Evolutionary conservation across 2,329 filamentous ascomycete species (phyloP).

Genomic region (Aspergillus sp.): DNA sequence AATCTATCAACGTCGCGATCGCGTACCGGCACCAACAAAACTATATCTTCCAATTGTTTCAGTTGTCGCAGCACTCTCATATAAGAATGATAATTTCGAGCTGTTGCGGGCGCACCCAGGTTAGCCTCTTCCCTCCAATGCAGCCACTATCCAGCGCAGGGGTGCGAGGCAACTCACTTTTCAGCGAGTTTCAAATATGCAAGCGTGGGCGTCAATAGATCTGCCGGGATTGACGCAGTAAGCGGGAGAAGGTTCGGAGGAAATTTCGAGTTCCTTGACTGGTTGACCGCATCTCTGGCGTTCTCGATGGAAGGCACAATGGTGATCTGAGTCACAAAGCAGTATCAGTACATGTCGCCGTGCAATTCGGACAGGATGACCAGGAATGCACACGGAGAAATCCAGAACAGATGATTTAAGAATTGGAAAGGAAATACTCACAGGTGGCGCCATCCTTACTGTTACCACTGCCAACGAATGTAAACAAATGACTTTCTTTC

Average conservation of each 20-base stretch:
- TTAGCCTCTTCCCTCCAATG: conserved; percentile 14
- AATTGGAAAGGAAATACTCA: conserved; percentile 18
- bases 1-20: neutral
- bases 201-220: conserved; percentile 89
- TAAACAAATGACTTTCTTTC: conserved; percentile 1
- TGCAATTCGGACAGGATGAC: neutral
- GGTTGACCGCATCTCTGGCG: conserved; percentile 56
- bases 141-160: neutral
- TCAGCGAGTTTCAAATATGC: conserved; percentile 90
- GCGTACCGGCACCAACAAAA: conserved; percentile 78
- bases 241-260: conserved; percentile 78
- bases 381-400: neutral
- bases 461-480: neutral
- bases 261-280: conserved; percentile 52
- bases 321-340: conserved; percentile 39
- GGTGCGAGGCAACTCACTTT: conserved; percentile 52
- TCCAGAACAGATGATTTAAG: neutral
- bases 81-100: conserved; percentile 85
- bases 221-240: conserved; percentile 81
- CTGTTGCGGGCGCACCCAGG: conserved; percentile 19
- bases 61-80: conserved; percentile 88
- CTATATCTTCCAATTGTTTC: conserved; percentile 94
- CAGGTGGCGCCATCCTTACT: conserved; percentile 27
- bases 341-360: conserved; percentile 5
- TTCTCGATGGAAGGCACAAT: conserved; percentile 63